Percentiles rank a stretch among this genome's conserved stretches.
Evolutionary conservation across 192 early-diverging fungal species (phyloP).

Genomic region (Spizellomyces sp.): DNA sequence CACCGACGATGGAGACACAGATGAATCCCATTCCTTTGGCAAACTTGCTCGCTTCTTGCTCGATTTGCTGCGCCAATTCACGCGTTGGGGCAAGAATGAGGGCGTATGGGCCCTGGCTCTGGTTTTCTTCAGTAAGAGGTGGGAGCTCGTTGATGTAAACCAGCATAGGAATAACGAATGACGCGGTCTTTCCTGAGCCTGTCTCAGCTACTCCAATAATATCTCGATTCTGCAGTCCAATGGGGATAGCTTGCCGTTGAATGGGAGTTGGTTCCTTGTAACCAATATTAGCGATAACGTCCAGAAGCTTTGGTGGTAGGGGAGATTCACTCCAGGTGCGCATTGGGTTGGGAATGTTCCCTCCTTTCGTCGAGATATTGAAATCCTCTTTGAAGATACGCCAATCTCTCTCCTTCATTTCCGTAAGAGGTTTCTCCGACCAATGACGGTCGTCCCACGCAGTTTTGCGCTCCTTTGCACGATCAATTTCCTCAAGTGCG

Average conservation of each 20-base stretch:
- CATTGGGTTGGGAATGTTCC: constrained; percentile 87
- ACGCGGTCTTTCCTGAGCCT: constrained; percentile 94
- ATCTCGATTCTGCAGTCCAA: constrained; percentile 83
- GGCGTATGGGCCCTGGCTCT: constrained; percentile 87
- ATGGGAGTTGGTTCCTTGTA: constrained; percentile 97
- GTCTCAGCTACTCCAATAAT: constrained; percentile 67
- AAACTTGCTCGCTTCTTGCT: constrained; percentile 91
- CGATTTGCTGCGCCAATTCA: constrained; percentile 97
- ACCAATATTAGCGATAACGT: constrained; percentile 79
- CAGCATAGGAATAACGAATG: constrained; percentile 96
- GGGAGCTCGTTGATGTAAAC: constrained; percentile 83
- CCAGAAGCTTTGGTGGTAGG: constrained; percentile 69
- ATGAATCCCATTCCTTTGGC: constrained; percentile 81
- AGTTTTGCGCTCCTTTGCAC: constrained; percentile 64
- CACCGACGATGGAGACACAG: constrained; percentile 64
- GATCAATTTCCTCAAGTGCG: constrained; percentile 64
- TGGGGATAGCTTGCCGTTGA: constrained; percentile 95
- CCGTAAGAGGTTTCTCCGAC: constrained; percentile 83
- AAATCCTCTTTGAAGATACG: constrained; percentile 99
- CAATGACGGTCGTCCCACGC: constrained; percentile 94
- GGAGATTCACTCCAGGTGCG: constrained; percentile 85
- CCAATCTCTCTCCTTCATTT: constrained; percentile 99
- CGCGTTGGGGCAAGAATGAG: constrained; percentile 95
- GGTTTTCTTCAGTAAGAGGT: constrained; percentile 73
- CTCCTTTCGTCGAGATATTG: constrained; percentile 93